Percentiles rank a stretch among this genome's conserved stretches.
phyloP scores from a whole-genome alignment of 2,329 filamentous ascomycete genomes.

The Curvularia verruculosa region DNA sequence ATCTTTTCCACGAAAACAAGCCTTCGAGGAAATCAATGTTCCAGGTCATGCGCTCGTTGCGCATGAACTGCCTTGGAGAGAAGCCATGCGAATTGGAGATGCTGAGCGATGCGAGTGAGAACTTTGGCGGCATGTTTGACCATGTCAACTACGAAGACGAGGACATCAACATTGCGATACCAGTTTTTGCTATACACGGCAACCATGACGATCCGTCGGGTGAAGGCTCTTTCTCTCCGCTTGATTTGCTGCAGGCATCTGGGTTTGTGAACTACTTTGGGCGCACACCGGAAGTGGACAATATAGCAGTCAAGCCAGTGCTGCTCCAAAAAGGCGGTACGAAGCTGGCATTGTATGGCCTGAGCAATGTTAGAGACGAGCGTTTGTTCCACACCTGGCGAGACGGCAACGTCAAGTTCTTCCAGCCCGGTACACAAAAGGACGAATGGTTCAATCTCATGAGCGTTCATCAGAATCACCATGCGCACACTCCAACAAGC shows the following conservation, averaged over 20 bases:
- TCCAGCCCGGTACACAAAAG: slow-evolving; percentile 77
- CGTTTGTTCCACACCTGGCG: slow-evolving; percentile 91
- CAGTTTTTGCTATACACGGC: slow-evolving; percentile 97
- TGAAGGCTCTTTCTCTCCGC: slow-evolving; percentile 86
- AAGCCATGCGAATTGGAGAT: slow-evolving; percentile 96
- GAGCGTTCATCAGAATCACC: slow-evolving; percentile 94
- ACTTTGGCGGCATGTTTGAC: slow-evolving; percentile 85
- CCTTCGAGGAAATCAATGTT: slow-evolving; percentile 95
- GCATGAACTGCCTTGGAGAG: slow-evolving; percentile 92
- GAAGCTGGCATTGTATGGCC: slow-evolving; percentile 88
- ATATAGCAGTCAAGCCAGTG: slow-evolving; percentile 89
- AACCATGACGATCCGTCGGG: slow-evolving; percentile 99
- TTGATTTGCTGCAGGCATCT: slow-evolving; percentile 89
- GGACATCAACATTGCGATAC: slow-evolving; percentile 96
- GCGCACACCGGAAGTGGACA: slow-evolving; percentile 87
- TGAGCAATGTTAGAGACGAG: slow-evolving; percentile 96
- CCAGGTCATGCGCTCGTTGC: slow-evolving; percentile 92
- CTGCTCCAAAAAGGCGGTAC: slow-evolving; percentile 91
- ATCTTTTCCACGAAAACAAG: slow-evolving; percentile 98
- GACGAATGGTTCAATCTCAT: slow-evolving; percentile 96
- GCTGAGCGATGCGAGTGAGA: slow-evolving; percentile 87
- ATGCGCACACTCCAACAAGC: slow-evolving; percentile 88
- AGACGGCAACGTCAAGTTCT: slow-evolving; percentile 93
- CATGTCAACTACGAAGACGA: slow-evolving; percentile 98
- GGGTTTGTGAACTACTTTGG: slow-evolving; percentile 97